Evolutionary conservation across 2,329 filamentous ascomycete species (phyloP), one percentile per base, ranked within the genome.

Genomic region (Beauveria sp.): DNA sequence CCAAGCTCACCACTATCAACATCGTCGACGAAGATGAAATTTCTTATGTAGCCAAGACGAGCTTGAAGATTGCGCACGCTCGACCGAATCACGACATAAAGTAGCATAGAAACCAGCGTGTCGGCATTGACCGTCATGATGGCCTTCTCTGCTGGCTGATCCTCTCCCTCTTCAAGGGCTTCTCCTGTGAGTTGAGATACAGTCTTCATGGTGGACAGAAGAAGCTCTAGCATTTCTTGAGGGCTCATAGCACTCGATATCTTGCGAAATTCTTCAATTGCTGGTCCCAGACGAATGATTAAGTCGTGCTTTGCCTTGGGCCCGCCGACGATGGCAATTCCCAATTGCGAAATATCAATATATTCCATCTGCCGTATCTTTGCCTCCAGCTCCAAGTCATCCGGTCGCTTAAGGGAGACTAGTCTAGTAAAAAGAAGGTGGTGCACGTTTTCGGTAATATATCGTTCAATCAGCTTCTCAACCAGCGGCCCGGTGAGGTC

Each of bases 1-100:
- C 94, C 94, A 79, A 96, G 88, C 75, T 99, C 94, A 54, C 94
- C 94, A 63, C 87, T 96, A 66, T 99, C 94, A 9, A 99, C 92
- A 74, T 99, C 94, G 67, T 97, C 94, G 55, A 96, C 92, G 73
- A 96, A 99, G 66, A 97, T 94, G 70, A 97, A 99, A 69, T 96
- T 91, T 48, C 93, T 89, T 81, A 97, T 96, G 71, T 97, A 99
- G n/a, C 89, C 81, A 52, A 99, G 77, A 22, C 93, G 84, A 3
- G 94, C 92, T 68, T 96, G 91, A 9, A 99, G 79, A 73, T 97
- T 88, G 62, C 90, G 86, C 28, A 96, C 86, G 63, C 94, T 90
- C 12, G 93, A 91, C 64, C 93, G 84, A 63, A 99, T 97, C 12
- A 99, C 90, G 18, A 99, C 92, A 64, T 96, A 87, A 22, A 99